phyloP scores from a whole-genome alignment of 257 asterid species.

The Linaria vulgaris region DNA sequence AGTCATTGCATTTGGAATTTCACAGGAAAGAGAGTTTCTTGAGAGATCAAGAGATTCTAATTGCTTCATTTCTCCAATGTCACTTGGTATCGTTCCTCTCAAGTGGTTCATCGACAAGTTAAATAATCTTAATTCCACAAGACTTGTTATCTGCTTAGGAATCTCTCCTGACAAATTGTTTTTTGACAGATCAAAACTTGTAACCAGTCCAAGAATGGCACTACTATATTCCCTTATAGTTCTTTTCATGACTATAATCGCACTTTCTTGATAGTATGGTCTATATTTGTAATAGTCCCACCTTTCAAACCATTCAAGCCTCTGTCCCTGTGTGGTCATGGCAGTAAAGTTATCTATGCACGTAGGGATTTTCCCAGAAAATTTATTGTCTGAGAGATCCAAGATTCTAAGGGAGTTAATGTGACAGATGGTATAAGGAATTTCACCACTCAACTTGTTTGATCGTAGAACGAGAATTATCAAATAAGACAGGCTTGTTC shows the following conservation, averaged over 20 bases:
- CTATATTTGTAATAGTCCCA: no score
- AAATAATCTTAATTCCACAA: background rate
- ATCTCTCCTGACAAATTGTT: conserved; percentile 9
- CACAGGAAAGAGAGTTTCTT: no score
- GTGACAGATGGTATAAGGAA: background rate
- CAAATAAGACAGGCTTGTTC: background rate
- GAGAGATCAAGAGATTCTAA: no score
- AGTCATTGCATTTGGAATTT: no score
- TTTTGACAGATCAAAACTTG: no score
- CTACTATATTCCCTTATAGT: no score
- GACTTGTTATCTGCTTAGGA: background rate
- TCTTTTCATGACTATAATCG: no score
- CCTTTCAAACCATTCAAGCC: background rate
- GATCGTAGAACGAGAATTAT: conserved; percentile 7
- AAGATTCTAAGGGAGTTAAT: background rate
- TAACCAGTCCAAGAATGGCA: no score
- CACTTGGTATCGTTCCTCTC: no score
- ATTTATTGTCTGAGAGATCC: conserved; percentile 1
- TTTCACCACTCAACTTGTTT: background rate
- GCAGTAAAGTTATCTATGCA: background rate
- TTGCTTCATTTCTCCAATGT: no score
- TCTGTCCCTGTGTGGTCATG: no score
- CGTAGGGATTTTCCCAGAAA: background rate
- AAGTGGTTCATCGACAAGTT: background rate
- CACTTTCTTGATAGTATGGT: no score